A percentile compares a stretch with the other conserved stretches of the same genome.
These are phyloP conservation scores for Mrakia frigida DNA, from an alignment of 768 basidiomycete genomes.

Conservation along the genomic window DNA sequence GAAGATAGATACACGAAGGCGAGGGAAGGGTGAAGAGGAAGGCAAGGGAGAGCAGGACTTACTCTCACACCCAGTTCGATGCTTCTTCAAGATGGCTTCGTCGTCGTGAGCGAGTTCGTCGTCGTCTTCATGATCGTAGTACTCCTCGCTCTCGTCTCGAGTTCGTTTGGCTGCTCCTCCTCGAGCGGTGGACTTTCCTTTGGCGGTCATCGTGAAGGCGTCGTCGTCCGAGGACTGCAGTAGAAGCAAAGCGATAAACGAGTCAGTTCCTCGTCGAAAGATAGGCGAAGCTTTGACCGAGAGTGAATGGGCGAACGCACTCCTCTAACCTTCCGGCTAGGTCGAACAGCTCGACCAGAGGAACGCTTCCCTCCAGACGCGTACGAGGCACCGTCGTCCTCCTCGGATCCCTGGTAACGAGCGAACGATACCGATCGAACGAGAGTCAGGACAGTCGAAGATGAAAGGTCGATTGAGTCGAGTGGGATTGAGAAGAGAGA, in stretches of 20 bases:
- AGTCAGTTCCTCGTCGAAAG: neutral
- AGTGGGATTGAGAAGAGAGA: neutral
- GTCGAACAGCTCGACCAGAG: neutral
- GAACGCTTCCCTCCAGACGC: neutral
- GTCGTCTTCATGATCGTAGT: neutral
- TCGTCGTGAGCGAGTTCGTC: neutral
- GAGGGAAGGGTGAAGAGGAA: neutral
- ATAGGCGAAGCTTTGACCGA: too few species aligned
- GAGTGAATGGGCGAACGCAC: neutral
- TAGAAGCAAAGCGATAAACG: neutral
- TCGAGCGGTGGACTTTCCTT: neutral
- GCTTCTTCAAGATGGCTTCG: neutral
- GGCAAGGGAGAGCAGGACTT: too few species aligned
- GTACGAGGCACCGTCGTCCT: neutral
- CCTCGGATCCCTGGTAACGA: neutral
- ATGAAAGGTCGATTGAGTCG: neutral
- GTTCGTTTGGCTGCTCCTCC: neutral
- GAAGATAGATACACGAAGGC: neutral
- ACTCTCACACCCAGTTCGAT: constrained; percentile 6
- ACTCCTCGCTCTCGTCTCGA: constrained; percentile 7
- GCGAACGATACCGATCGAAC: neutral
- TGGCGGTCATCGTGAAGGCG: neutral
- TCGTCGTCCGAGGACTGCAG: neutral
- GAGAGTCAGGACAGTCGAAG: neutral
- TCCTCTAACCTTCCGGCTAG: neutral